Conservation (phyloP, 768 basidiomycete species). For the Sistotremastrum niveocremeum region DNA sequence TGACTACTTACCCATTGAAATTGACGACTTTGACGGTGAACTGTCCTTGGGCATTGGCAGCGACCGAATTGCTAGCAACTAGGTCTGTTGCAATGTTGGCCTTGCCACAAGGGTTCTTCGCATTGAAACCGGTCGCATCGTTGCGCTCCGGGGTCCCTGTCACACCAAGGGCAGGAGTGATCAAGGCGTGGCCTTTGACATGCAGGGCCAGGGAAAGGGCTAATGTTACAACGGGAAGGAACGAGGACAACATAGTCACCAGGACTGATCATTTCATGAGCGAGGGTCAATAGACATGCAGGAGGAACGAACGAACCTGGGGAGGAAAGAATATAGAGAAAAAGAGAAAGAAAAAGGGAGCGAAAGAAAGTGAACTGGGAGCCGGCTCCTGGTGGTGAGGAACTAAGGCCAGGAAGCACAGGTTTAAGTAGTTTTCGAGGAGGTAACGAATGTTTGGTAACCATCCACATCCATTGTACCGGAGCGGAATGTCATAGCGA, state of each 20-base stretch:
- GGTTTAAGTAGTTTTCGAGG: too few species aligned
- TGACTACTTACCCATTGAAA: conserved; percentile 32
- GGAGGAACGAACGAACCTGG: too few species aligned
- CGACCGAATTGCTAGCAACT: conserved; percentile 20
- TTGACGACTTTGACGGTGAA: conserved; percentile 28
- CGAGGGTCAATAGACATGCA: too few species aligned
- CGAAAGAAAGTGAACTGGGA: too few species aligned
- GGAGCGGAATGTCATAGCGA: too few species aligned
- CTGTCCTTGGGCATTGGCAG: conserved; percentile 21
- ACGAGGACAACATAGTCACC: conserved; percentile 15
- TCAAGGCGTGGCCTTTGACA: conserved; percentile 27
- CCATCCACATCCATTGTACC: too few species aligned
- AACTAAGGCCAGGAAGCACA: too few species aligned
- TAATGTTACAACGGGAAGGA: conserved; percentile 16
- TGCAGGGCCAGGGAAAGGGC: conserved; percentile 23
- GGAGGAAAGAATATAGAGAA: too few species aligned
- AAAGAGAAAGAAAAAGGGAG: too few species aligned
- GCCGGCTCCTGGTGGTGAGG: too few species aligned
- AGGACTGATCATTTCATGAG: too few species aligned
- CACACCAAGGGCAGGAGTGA: conserved; percentile 29
- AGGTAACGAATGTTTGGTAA: too few species aligned
- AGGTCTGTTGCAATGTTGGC: conserved; percentile 27
- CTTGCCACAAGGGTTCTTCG: conserved; percentile 26
- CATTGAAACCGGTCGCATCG: conserved; percentile 19
- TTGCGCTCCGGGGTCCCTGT: conserved; percentile 11